These are phyloP conservation scores for Penicillium sp. DNA, from an alignment of 2,329 filamentous ascomycete species.

Conservation along the genomic window DNA sequence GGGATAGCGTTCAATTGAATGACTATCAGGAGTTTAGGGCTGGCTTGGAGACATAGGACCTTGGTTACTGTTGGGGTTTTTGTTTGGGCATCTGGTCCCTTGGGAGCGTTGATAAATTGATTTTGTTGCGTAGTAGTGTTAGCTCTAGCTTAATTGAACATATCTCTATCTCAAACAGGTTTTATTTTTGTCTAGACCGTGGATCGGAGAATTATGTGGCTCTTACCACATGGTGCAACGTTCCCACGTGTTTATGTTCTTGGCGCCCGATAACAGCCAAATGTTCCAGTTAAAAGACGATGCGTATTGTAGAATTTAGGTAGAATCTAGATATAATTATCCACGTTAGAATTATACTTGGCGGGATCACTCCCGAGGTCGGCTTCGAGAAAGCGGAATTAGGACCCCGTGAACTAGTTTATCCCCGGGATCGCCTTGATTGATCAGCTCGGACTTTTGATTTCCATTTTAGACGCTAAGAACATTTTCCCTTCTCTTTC, in stretches of 20 bases:
- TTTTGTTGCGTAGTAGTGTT: conserved; percentile 12
- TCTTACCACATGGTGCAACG: neutral
- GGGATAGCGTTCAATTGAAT: conserved; percentile 11
- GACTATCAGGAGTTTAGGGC: conserved; percentile 22
- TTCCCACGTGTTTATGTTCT: neutral
- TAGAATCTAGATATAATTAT: neutral
- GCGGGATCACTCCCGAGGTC: neutral
- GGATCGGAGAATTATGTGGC: neutral
- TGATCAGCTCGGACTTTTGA: conserved; percentile 21
- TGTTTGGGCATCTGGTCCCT: conserved; percentile 5
- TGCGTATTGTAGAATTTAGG: neutral
- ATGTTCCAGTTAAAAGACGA: neutral
- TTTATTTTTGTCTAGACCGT: neutral
- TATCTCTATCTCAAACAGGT: conserved; percentile 9
- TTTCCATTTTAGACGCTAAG: neutral
- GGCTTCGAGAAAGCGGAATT: neutral
- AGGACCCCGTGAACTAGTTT: neutral
- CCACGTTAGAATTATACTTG: neutral
- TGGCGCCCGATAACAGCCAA: neutral
- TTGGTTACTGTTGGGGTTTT: conserved; percentile 11
- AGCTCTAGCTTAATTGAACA: conserved; percentile 25
- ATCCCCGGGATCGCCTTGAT: conserved; percentile 11
- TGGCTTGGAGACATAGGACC: conserved; percentile 15
- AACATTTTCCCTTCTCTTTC: neutral
- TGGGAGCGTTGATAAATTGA: conserved; percentile 12